Evolutionary conservation across 2,329 filamentous ascomycete genomes (phyloP).

Genomic region (Zelopaecilomyces penicillatus): DNA sequence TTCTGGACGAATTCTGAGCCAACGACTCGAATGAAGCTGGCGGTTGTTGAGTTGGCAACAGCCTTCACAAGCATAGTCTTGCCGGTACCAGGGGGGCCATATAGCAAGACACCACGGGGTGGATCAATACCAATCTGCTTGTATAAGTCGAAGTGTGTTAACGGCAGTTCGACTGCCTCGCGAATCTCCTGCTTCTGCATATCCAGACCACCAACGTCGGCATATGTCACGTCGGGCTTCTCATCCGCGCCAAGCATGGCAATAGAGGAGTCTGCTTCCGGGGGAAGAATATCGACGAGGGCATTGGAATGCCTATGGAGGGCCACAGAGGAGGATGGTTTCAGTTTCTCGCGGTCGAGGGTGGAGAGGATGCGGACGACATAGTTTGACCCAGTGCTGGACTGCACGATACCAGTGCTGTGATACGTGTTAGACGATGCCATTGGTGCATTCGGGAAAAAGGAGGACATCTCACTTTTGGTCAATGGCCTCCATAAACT

Average conservation of each 20-base stretch:
- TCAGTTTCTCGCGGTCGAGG: constrained; percentile 94
- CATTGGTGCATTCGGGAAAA: neutral
- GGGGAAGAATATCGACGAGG: constrained; percentile 96
- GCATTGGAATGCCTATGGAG: constrained; percentile 98
- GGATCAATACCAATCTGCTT: constrained; percentile 99
- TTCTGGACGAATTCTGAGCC: constrained; percentile 99
- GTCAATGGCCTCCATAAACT: constrained; percentile 99
- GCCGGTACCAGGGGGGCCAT: constrained; percentile 89
- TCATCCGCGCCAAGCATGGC: constrained; percentile 95
- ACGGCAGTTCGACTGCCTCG: constrained; percentile 90
- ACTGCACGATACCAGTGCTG: constrained; percentile 97
- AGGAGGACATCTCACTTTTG: constrained; percentile 64
- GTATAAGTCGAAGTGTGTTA: constrained; percentile 98
- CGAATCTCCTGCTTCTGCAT: constrained; percentile 99
- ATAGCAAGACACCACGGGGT: constrained; percentile 89
- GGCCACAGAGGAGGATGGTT: constrained; percentile 94
- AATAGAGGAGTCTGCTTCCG: constrained; percentile 96
- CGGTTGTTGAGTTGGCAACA: constrained; percentile 95
- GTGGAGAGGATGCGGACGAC: constrained; percentile 97
- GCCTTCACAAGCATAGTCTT: constrained; percentile 99
- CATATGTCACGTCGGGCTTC: constrained; percentile 97
- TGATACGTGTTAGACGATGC: neutral
- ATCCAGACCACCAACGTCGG: constrained; percentile 92
- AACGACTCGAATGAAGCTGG: constrained; percentile 96
- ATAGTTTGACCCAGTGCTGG: constrained; percentile 96